A percentile compares a stretch with the other conserved stretches of the same genome.
phyloP scores from a whole-genome alignment of 306 rosid species.

The Quercus mongolica region DNA sequence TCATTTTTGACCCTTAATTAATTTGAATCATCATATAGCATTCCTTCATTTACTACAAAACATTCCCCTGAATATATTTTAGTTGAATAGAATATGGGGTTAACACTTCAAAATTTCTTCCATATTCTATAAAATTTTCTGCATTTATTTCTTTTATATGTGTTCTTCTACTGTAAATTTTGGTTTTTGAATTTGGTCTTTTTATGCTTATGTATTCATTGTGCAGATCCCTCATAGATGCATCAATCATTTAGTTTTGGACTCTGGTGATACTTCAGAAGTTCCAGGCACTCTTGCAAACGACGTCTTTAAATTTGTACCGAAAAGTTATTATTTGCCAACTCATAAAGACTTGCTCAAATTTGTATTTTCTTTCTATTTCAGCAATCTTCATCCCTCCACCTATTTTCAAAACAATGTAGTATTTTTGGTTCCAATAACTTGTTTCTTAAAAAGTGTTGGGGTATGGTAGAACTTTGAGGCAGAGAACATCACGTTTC shows the following conservation, averaged over 20 bases:
- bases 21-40: not conserved
- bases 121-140: slow-evolving; percentile 33
- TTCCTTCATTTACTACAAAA: not conserved
- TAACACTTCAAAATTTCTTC: slow-evolving; percentile 19
- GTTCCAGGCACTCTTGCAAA: slow-evolving; percentile 71
- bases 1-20: not conserved
- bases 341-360: slow-evolving; percentile 36
- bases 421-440: not conserved
- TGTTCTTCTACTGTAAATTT: slow-evolving; percentile 13
- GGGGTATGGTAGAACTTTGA: slow-evolving; percentile 42
- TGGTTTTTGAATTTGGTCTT: slow-evolving; percentile 34
- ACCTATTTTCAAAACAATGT: slow-evolving; percentile 28
- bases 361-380: slow-evolving; percentile 22
- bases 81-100: slow-evolving; percentile 7
- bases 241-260: slow-evolving; percentile 76
- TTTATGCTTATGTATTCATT: slow-evolving; percentile 58
- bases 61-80: not conserved
- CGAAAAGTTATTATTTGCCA: slow-evolving; percentile 35
- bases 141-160: slow-evolving; percentile 6
- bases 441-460: slow-evolving; percentile 22
- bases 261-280: slow-evolving; percentile 83
- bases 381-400: not conserved
- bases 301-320: slow-evolving; percentile 63
- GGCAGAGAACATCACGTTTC: slow-evolving; percentile 40
- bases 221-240: slow-evolving; percentile 80